Percentiles rank a stretch among this genome's conserved stretches.
phyloP scores from a whole-genome alignment of 345 rosid species.

The Hibiscus tridactylites region DNA sequence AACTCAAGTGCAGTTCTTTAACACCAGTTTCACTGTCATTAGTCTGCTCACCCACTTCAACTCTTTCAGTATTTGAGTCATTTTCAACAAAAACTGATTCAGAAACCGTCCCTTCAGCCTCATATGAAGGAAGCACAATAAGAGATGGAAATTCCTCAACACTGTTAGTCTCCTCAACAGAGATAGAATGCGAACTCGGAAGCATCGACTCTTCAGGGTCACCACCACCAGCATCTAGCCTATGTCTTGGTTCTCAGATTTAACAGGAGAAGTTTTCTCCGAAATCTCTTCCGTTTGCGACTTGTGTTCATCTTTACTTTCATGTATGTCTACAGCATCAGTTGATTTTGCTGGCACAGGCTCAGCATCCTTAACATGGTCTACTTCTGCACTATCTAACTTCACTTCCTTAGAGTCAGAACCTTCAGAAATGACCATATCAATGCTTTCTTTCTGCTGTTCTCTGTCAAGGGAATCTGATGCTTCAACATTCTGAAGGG shows the following conservation, averaged over 20 bases:
- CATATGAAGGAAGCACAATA: conserved; percentile 31
- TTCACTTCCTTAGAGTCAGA: conserved; percentile 29
- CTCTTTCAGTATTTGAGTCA: background rate
- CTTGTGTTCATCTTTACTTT: conserved; percentile 27
- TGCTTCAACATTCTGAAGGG: conserved; percentile 24
- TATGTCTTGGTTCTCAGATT: conserved; percentile 30
- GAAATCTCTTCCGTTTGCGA: conserved; percentile 20
- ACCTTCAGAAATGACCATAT: conserved; percentile 25
- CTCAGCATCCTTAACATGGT: conserved; percentile 25
- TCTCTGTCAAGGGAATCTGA: conserved; percentile 24
- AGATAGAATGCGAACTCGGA: conserved; percentile 25
- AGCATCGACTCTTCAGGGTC: conserved; percentile 14
- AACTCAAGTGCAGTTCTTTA: conserved; percentile 34
- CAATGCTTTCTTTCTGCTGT: conserved; percentile 30
- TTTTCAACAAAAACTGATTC: conserved; percentile 31
- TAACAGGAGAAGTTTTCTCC: conserved; percentile 27
- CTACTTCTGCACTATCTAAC: conserved; percentile 28
- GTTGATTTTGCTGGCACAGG: conserved; percentile 24
- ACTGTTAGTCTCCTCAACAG: conserved; percentile 26
- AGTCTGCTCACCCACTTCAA: conserved; percentile 20
- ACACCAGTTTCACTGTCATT: conserved; percentile 29
- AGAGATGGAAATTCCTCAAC: conserved; percentile 17
- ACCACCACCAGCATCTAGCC: conserved; percentile 17
- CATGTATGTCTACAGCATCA: conserved; percentile 29
- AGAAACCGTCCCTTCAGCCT: conserved; percentile 33